Evolutionary conservation across 768 basidiomycete species (phyloP).

Genomic region (Hortiboletus campestris): DNA sequence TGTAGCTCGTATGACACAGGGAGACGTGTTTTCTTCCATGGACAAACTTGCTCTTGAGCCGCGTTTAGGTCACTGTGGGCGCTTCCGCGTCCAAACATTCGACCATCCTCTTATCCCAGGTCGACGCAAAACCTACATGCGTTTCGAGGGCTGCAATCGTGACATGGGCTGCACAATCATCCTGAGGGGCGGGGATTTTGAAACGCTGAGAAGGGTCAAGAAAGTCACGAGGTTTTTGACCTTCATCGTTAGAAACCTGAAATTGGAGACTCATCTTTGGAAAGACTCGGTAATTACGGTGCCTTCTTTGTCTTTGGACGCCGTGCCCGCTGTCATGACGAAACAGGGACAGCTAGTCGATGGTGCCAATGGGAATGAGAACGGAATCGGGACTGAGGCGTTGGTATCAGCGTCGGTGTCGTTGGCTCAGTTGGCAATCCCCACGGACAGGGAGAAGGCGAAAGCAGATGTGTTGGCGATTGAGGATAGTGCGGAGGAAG

Average conservation of each 20-base stretch:
- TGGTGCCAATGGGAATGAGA: slow-evolving; percentile 23
- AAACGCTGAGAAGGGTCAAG: slow-evolving; percentile 82
- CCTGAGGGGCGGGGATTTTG: slow-evolving; percentile 81
- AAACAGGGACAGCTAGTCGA: slow-evolving; percentile 27
- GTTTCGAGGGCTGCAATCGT: slow-evolving; percentile 92
- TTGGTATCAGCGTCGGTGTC: slow-evolving; percentile 26
- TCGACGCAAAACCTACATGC: slow-evolving; percentile 92
- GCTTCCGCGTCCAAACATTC: slow-evolving; percentile 88
- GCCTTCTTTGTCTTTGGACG: slow-evolving; percentile 62
- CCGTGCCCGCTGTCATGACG: slow-evolving; percentile 47
- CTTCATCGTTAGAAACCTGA: slow-evolving; percentile 90
- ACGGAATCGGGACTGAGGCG: slow-evolving; percentile 8
- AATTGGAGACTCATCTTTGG: slow-evolving; percentile 93
- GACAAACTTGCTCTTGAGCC: slow-evolving; percentile 91
- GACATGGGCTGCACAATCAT: slow-evolving; percentile 96
- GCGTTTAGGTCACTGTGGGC: slow-evolving; percentile 81
- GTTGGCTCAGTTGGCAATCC: slow-evolving; percentile 19
- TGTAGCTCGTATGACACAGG: slow-evolving; percentile 91
- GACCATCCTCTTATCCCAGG: slow-evolving; percentile 96
- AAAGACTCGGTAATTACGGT: slow-evolving; percentile 81
- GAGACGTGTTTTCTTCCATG: slow-evolving; percentile 93
- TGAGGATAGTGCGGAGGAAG: slow-evolving; percentile 38
- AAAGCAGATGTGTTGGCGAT: slow-evolving; percentile 5
- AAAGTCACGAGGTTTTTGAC: slow-evolving; percentile 89
- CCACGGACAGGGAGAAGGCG: slow-evolving; percentile 18